Percentiles rank a stretch among this genome's conserved stretches.
These are phyloP conservation scores for Phytopythium ostracodes DNA, from an alignment of 352 stramenopile genomes.

Conservation along the genomic window DNA sequence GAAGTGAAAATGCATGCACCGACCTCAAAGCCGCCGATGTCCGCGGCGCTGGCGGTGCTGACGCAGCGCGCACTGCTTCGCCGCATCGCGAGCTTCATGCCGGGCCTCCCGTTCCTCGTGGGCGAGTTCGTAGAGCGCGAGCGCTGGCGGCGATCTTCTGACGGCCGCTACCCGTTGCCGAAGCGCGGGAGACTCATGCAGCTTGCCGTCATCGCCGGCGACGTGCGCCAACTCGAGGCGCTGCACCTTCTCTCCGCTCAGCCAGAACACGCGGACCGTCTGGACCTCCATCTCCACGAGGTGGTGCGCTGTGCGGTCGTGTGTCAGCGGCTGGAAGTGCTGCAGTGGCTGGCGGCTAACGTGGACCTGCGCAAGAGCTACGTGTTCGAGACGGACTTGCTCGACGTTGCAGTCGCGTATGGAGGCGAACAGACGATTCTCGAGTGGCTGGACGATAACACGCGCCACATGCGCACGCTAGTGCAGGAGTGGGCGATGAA, in stretches of 20 bases:
- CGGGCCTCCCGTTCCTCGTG: slow-evolving; percentile 22
- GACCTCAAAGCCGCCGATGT: not conserved
- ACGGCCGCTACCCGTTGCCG: slow-evolving; percentile 18
- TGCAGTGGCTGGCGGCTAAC: slow-evolving; percentile 20
- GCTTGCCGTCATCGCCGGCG: slow-evolving; percentile 18
- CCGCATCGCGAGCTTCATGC: slow-evolving; percentile 23
- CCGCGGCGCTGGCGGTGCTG: slow-evolving; percentile 18
- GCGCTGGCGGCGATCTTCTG: slow-evolving; percentile 6
- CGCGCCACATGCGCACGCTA: not conserved
- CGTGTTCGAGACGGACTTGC: not conserved
- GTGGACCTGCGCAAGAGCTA: slow-evolving; percentile 18
- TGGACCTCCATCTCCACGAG: slow-evolving; percentile 22
- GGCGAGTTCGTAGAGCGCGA: slow-evolving; percentile 12
- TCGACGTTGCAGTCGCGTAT: slow-evolving; percentile 1
- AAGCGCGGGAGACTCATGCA: slow-evolving; percentile 19
- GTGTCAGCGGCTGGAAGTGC: slow-evolving; percentile 15
- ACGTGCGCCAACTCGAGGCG: not conserved
- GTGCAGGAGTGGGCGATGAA: not conserved
- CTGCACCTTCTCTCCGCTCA: slow-evolving; percentile 7
- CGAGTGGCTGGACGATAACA: slow-evolving; percentile 20
- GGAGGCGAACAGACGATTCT: slow-evolving; percentile 13
- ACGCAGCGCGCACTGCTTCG: slow-evolving; percentile 19
- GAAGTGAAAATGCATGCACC: too few relatives aligned
- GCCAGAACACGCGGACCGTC: slow-evolving; percentile 13
- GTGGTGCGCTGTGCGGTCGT: slow-evolving; percentile 28